Evolutionary conservation across 805 yeast species (phyloP).

Genomic region (Debaryomyces tyrocola): DNA sequence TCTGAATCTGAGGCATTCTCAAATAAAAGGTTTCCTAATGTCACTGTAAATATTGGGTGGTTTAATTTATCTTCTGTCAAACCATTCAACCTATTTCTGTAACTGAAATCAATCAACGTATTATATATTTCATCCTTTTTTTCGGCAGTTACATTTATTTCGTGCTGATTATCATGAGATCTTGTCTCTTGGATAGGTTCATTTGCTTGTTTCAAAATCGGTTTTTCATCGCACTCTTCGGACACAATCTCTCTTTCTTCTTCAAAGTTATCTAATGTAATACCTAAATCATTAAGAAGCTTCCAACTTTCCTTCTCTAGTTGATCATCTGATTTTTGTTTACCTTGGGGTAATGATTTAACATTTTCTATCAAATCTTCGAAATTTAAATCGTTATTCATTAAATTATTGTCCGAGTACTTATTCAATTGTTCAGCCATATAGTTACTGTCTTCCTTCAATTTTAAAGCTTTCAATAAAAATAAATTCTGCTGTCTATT

Average conservation of each 20-base stretch:
- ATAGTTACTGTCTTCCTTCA: not conserved
- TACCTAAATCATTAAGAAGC: constrained; percentile 18
- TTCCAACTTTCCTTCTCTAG: constrained; percentile 14
- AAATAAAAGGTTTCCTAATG: constrained; percentile 41
- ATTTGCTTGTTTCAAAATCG: not conserved
- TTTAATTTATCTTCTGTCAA: constrained; percentile 15
- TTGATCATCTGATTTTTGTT: constrained; percentile 3
- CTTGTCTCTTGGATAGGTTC: not conserved
- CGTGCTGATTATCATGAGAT: not conserved
- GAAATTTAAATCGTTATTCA: constrained; percentile 6
- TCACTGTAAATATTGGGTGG: constrained; percentile 31
- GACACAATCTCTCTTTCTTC: not conserved
- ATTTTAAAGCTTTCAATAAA: constrained; percentile 7
- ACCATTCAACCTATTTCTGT: constrained; percentile 21
- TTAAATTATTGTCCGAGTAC: constrained; percentile 15
- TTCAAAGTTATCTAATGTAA: constrained; percentile 1
- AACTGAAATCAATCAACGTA: constrained; percentile 25
- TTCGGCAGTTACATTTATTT: constrained; percentile 5
- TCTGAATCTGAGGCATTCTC: constrained; percentile 9
- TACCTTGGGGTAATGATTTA: constrained; percentile 11
- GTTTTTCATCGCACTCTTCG: not conserved
- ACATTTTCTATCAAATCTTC: constrained; percentile 14
- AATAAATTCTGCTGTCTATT: constrained; percentile 19
- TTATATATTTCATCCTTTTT: constrained; percentile 22
- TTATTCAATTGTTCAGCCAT: constrained; percentile 7